Base-by-base conservation (phyloP, 352 stramenopile genomes). In the Thraustochytrium sp. region DNA sequence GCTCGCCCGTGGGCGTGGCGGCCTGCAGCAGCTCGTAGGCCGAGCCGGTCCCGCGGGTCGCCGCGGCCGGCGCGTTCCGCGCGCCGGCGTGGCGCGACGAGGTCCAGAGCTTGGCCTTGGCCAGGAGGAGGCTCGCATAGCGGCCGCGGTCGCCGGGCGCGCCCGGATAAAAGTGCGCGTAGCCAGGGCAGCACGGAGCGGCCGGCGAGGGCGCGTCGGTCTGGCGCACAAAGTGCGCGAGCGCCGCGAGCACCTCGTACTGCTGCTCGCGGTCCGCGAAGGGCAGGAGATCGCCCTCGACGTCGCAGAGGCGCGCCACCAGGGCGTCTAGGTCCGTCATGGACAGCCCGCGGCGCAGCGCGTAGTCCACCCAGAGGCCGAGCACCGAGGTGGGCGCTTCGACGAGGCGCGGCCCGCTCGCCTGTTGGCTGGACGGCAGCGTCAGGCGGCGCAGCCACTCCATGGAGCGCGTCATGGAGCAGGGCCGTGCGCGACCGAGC, bases 221-320 rank as follows among this genome's bases (percentile, higher is more conserved):
- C 40, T 72, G 13, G 21, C 16, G 29, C 26, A 72, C 59, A 72
- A 46, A 72, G 21, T 49, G 1, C 23, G 62, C 62, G 0, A 75
- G 37, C 1, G 18, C 44, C 3, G 13, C 62, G 29, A 75, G 62
- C 34, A 80, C 51, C 34, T 80, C 34, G 53, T 65, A 80, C 42
- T 80, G 68, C 68, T 80, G 68, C 51, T 80, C 68, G 37, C 31
- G 48, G n/a, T 80, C 68, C 16, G 31, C 26, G 63, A 80, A 80
- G 23, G 62, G 37, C 23, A 72, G 59, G 16, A 75, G 13, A 4
- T 8, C 37, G 62, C 40, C 62, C 16, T 53, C 16, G 11, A 75
- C 11, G 44, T 54, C 37, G 29, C 62, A 75, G 16, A 75, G 37
- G 23, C 11, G 37, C 5, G 36, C 62, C 4, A 51, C 37, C 4